Percentiles rank a stretch among this genome's conserved stretches.
Evolutionary conservation across 805 yeast genomes (phyloP).

Genomic region (Komagataella pseudopastoris): DNA sequence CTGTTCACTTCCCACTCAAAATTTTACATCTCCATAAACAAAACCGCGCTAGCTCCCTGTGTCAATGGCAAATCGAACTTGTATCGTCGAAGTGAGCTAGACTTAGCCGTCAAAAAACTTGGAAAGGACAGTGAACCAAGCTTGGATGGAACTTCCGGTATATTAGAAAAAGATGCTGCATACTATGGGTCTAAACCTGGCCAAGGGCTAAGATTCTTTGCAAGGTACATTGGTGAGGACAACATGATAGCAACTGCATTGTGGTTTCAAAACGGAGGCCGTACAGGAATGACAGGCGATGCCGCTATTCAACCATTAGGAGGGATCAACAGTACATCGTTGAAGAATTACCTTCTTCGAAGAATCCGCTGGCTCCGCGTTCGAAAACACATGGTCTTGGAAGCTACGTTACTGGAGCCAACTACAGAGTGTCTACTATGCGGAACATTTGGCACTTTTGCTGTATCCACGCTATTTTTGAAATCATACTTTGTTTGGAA

Average conservation of each 20-base stretch:
- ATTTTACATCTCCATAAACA: constrained; percentile 70
- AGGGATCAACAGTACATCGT: constrained; percentile 19
- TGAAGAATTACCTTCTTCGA: constrained; percentile 47
- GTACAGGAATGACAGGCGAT: constrained; percentile 73
- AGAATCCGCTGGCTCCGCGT: constrained; percentile 80
- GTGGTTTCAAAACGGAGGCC: constrained; percentile 55
- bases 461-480: constrained; percentile 32
- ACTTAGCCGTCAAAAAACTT: constrained; percentile 34
- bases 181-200: constrained; percentile 15
- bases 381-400: constrained; percentile 74
- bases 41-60: constrained; percentile 69
- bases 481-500: constrained; percentile 17
- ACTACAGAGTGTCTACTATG: constrained; percentile 65
- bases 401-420: constrained; percentile 79
- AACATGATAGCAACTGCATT: constrained; percentile 82
- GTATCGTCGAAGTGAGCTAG: constrained; percentile 55
- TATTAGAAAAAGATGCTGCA: constrained; percentile 17
- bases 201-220: constrained; percentile 53
- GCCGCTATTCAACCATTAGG: constrained; percentile 63
- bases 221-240: constrained; percentile 81
- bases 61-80: constrained; percentile 84
- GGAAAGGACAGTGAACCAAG: constrained; percentile 17
- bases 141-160: constrained; percentile 19
- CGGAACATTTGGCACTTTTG: constrained; percentile 54
- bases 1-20: constrained; percentile 74